Conservation (phyloP, 2,329 filamentous ascomycete genomes). For the Penicillium palitans region DNA sequence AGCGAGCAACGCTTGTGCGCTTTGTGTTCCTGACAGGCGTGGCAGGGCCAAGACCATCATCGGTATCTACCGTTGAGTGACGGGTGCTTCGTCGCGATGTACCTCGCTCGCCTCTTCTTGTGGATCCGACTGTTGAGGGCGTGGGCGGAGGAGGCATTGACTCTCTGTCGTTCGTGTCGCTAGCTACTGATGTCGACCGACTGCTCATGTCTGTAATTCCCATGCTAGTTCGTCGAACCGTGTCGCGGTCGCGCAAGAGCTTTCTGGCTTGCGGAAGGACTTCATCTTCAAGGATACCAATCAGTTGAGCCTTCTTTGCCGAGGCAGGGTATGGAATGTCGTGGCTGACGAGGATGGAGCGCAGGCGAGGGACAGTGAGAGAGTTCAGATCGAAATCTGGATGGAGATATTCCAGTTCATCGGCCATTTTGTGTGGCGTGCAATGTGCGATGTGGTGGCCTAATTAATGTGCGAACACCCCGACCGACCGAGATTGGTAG, state of each 20-base stretch:
- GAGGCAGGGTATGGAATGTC: constrained; percentile 81
- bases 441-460: not conserved
- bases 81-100: constrained; percentile 54
- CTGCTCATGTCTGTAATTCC: constrained; percentile 75
- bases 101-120: constrained; percentile 55
- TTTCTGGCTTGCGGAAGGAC: constrained; percentile 76
- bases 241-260: constrained; percentile 71
- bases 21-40: constrained; percentile 29
- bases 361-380: constrained; percentile 83
- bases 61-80: constrained; percentile 41
- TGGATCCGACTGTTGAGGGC: constrained; percentile 52
- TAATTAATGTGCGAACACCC: constrained; percentile 4
- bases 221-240: constrained; percentile 80
- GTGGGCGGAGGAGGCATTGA: constrained; percentile 51
- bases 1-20: constrained; percentile 36
- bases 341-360: constrained; percentile 88
- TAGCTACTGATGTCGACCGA: constrained; percentile 62
- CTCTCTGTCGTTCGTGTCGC: constrained; percentile 57
- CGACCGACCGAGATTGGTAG: constrained; percentile 12
- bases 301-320: constrained; percentile 86
- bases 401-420: constrained; percentile 80
- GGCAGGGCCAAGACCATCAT: constrained; percentile 30
- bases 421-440: constrained; percentile 37
- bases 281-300: constrained; percentile 78
- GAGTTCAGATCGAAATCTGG: constrained; percentile 79